Evolutionary conservation across 306 rosid species (phyloP), one percentile per base, ranked within the genome.

Genomic region (Psophocarpus tetragonolobus): DNA sequence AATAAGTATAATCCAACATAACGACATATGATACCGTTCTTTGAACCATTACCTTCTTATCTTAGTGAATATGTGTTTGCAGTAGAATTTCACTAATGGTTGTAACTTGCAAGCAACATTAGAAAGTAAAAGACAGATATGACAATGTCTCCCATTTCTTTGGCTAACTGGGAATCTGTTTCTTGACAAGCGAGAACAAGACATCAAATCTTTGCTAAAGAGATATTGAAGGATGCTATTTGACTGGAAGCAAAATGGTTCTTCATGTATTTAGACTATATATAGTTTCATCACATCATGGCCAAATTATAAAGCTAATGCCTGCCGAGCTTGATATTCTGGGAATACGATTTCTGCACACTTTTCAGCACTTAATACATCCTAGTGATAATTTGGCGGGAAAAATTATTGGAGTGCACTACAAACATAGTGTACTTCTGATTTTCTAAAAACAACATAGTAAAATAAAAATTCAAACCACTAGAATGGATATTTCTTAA

Each of bases 151-250:
- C 27, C 61, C 18, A 56, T 57, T 44, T 73, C 71, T 81, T 71
- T 61, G 3, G 26, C 13, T 67, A 23, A 32, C 8, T 33, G 81
- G 90, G 85, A 80, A 87, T 86, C 88, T 80, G 53, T 79, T 86
- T 78, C 51, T n/a, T 44, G 50, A 13, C 58, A 42, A 32, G 20
- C 41, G 65, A 78, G 90, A 84, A 87, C 87, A 84, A 83, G 11
- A 62, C 81, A 81, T 88, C 91, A 78, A 74, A 78, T 88, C 89
- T 48, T 56, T 63, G 56, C 27, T 80, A 26, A 39, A 26, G 44
- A 57, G 6, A 36, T 26, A 51, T 63, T 30, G 73, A 78, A 53
- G 75, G 84, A 85, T 73, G 80, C 75, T 69, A 8, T 57, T 26
- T 58, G 11, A 67, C 15, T 70, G 63, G 58, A 76, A 77, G 76